These are phyloP conservation scores for Polychaeton citri DNA, from an alignment of 2,329 filamentous ascomycete species.

Conservation along the genomic window DNA sequence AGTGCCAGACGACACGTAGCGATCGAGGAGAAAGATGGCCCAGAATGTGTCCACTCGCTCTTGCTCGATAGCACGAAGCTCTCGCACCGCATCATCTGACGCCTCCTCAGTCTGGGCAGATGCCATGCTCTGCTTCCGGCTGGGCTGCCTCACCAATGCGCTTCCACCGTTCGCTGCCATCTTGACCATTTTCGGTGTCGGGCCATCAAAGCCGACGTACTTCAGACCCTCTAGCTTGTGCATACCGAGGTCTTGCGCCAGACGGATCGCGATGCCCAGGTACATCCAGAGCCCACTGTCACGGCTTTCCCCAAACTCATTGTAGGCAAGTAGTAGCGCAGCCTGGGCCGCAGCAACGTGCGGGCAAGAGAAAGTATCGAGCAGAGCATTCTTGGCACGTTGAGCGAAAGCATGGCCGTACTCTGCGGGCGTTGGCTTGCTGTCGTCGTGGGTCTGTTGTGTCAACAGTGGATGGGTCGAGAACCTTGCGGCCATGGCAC, in stretches of 20 bases:
- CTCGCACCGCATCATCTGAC: slow-evolving; percentile 28
- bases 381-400: slow-evolving; percentile 67
- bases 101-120: slow-evolving; percentile 18
- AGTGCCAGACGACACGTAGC: slow-evolving; percentile 77
- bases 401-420: slow-evolving; percentile 68
- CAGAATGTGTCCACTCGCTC: slow-evolving; percentile 81
- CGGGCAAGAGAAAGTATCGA: slow-evolving; percentile 71
- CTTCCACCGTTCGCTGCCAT: slow-evolving; percentile 25
- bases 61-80: slow-evolving; percentile 57
- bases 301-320: slow-evolving; percentile 76
- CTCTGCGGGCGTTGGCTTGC: slow-evolving; percentile 40
- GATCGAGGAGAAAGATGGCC: slow-evolving; percentile 78
- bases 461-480: slow-evolving; percentile 46
- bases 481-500: slow-evolving; percentile 69
- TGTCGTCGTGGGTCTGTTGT: slow-evolving; percentile 38
- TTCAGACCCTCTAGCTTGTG: slow-evolving; percentile 67
- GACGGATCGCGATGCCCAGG: slow-evolving; percentile 70
- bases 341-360: slow-evolving; percentile 75
- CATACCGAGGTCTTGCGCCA: slow-evolving; percentile 67
- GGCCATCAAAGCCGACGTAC: slow-evolving; percentile 41
- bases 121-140: slow-evolving; percentile 12
- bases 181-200: slow-evolving; percentile 44
- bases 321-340: slow-evolving; percentile 71
- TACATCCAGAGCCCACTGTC: slow-evolving; percentile 94
- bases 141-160: not conserved